Percentiles rank a stretch among this genome's conserved stretches.
Evolutionary conservation across 2,329 filamentous ascomycete species (phyloP).

Genomic region (Pseudopithomyces maydicus): DNA sequence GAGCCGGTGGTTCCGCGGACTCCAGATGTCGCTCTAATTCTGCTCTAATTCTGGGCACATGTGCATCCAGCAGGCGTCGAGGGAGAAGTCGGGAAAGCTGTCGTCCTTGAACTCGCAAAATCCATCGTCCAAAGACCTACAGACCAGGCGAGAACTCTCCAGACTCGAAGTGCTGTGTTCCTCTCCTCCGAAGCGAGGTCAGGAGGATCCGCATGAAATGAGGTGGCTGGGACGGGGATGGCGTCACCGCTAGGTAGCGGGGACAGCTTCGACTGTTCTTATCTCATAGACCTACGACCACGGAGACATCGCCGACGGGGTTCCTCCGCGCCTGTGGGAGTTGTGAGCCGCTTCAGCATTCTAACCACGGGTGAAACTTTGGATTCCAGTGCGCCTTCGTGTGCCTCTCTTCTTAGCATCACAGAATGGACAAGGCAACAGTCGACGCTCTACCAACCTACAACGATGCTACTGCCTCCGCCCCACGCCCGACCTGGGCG

Average conservation of each 20-base stretch:
- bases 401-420: neutral
- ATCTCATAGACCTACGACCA: neutral
- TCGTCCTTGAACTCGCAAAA: neutral
- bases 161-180: neutral
- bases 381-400: neutral
- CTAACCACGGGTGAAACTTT: neutral
- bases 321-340: neutral
- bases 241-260: neutral
- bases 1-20: no score
- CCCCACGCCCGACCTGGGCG: conserved; percentile 14
- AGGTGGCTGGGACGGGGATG: conserved; percentile 13
- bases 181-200: neutral
- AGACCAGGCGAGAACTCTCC: neutral
- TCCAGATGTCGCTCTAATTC: no score
- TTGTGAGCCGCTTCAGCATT: neutral
- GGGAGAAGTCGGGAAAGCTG: no score
- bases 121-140: no score
- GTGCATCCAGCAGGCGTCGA: no score
- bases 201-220: conserved; percentile 1
- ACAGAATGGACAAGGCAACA: conserved; percentile 24
- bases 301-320: neutral
- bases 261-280: neutral
- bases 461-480: conserved; percentile 22
- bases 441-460: conserved; percentile 27
- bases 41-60: no score